Evolutionary conservation across 139 green algal genomes (phyloP).

Genomic region (Micractinium sp.): DNA sequence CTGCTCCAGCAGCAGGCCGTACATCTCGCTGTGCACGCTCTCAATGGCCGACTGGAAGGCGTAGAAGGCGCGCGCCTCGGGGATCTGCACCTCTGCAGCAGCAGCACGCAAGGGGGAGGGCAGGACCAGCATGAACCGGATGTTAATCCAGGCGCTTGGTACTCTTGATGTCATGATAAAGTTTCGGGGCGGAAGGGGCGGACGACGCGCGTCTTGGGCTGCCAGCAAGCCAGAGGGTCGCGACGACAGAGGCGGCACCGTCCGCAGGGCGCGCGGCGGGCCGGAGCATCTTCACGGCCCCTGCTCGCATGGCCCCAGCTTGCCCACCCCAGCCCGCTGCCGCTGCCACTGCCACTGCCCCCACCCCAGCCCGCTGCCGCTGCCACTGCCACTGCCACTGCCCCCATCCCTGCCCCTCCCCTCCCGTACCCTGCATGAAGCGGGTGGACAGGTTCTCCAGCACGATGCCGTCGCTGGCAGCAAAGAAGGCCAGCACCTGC

Average conservation of each 20-base stretch:
- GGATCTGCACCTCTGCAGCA: conserved; percentile 78
- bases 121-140: not conserved
- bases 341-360: too few relatives aligned
- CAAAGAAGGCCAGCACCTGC: conserved; percentile 89
- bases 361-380: too few relatives aligned
- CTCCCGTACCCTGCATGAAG: conserved; percentile 76
- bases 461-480: conserved; percentile 88
- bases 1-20: conserved; percentile 76
- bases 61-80: conserved; percentile 88
- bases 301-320: too few relatives aligned
- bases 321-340: too few relatives aligned
- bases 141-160: too few relatives aligned
- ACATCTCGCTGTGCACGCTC: conserved; percentile 88
- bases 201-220: too few relatives aligned
- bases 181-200: too few relatives aligned
- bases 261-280: too few relatives aligned
- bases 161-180: too few relatives aligned
- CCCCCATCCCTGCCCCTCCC: not conserved
- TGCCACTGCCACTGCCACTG: too few relatives aligned
- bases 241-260: too few relatives aligned
- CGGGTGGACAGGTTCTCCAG: conserved; percentile 85
- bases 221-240: not conserved
- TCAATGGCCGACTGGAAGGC: conserved; percentile 91
- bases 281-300: too few relatives aligned
- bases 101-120: not conserved